Evolutionary conservation across 2,329 filamentous ascomycete species (phyloP).

Genomic region (Cladosporium sp.): DNA sequence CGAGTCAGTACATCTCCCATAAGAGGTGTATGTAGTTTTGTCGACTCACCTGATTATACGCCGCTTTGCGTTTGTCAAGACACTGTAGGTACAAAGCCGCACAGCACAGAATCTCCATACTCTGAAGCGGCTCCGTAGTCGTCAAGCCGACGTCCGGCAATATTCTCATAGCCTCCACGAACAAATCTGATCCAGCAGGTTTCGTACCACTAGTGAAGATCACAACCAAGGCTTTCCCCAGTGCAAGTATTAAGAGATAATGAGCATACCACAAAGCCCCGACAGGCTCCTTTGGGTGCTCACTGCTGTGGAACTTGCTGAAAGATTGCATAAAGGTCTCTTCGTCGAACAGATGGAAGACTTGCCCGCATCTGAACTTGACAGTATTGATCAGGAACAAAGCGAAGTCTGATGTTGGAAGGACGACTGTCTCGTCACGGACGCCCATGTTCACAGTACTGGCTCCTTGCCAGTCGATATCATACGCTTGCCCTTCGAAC

Average conservation of each 20-base stretch:
- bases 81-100: constrained; percentile 56
- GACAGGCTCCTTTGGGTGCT: constrained; percentile 29
- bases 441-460: constrained; percentile 28
- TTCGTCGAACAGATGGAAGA: constrained; percentile 59
- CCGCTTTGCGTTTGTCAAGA: constrained; percentile 49
- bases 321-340: constrained; percentile 50
- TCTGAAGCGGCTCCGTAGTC: constrained; percentile 45
- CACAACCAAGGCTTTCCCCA: constrained; percentile 55
- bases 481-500: constrained; percentile 55
- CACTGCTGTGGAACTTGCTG: constrained; percentile 42
- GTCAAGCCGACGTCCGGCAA: constrained; percentile 46
- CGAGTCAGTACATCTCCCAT: not conserved
- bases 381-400: constrained; percentile 57
- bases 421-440: constrained; percentile 38
- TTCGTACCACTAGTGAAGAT: constrained; percentile 34
- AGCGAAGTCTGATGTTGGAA: constrained; percentile 55
- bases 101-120: constrained; percentile 54
- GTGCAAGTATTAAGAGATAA: constrained; percentile 55
- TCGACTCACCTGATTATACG: constrained; percentile 46
- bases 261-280: constrained; percentile 53
- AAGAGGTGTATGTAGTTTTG: not conserved
- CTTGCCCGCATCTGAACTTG: constrained; percentile 57
- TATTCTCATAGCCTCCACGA: constrained; percentile 47
- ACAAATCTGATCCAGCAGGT: constrained; percentile 51
- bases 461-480: constrained; percentile 53